Conservation (phyloP, 164 flowering plant genomes). For the Vitis cinerea region DNA sequence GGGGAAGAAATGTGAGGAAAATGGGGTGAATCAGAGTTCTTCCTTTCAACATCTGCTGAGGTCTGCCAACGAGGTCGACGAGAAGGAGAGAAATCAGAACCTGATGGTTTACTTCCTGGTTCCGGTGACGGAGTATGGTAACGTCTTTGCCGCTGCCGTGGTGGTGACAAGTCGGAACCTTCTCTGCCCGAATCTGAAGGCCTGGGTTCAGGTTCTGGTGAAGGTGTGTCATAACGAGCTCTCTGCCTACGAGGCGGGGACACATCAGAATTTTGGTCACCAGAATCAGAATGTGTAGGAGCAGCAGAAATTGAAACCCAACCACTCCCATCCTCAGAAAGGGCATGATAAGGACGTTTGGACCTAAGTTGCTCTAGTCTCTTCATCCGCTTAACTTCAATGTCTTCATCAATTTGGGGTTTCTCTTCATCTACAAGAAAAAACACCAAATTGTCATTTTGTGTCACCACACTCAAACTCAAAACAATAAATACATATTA, state of each 20-base stretch:
- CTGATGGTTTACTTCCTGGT: conserved; percentile 4
- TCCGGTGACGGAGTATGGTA: neutral
- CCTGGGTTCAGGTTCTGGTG: conserved; percentile 26
- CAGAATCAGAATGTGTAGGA: conserved; percentile 12
- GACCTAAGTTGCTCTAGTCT: conserved; percentile 66
- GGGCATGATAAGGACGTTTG: conserved; percentile 56
- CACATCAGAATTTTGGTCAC: conserved; percentile 27
- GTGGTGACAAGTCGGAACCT: conserved; percentile 7
- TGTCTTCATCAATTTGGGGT: conserved; percentile 81
- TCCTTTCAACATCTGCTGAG: too few species aligned
- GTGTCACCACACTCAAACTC: neutral
- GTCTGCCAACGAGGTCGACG: conserved; percentile 12
- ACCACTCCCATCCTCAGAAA: conserved; percentile 95
- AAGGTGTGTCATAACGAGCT: conserved; percentile 39
- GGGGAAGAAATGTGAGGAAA: too few species aligned
- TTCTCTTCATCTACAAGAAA: conserved; percentile 54
- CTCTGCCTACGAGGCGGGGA: conserved; percentile 49
- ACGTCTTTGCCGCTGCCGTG: neutral
- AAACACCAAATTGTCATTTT: neutral
- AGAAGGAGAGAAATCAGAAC: conserved; percentile 30
- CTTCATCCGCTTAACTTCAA: conserved; percentile 85
- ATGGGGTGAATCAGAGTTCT: too few species aligned
- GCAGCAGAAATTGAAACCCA: conserved; percentile 69
- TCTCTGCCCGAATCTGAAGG: conserved; percentile 1
- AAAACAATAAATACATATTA: neutral